These are phyloP conservation scores for Solanum lignicaule DNA, from an alignment of 257 asterid species.

Conservation along the genomic window DNA sequence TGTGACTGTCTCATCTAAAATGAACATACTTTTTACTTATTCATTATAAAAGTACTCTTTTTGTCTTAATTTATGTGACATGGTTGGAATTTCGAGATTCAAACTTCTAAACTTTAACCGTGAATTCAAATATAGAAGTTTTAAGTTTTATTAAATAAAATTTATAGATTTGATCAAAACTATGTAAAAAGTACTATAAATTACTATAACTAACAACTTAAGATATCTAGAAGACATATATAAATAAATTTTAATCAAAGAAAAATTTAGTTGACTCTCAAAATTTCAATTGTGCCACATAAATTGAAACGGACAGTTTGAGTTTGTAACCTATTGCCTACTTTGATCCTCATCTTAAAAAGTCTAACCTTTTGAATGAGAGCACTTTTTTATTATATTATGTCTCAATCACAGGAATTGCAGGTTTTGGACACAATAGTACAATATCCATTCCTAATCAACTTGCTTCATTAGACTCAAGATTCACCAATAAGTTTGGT, in stretches of 20 bases:
- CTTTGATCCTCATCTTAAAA: too few species aligned
- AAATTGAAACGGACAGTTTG: too few species aligned
- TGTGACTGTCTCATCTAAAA: background rate
- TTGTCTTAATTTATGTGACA: background rate
- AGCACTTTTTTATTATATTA: too few species aligned
- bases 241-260: too few species aligned
- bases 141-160: too few species aligned
- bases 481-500: background rate
- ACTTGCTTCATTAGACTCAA: background rate
- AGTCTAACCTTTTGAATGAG: too few species aligned
- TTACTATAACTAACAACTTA: too few species aligned
- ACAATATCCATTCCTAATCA: conserved; percentile 4
- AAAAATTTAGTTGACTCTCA: background rate
- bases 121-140: background rate
- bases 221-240: background rate
- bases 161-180: too few species aligned
- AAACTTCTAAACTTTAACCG: background rate
- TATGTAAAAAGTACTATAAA: too few species aligned
- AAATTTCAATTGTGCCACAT: background rate
- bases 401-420: background rate
- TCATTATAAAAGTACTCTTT: background rate
- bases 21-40: background rate
- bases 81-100: background rate
- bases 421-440: background rate
- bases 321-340: too few species aligned